phyloP scores from a whole-genome alignment of 106 monocot species.

The Acorus calamus region DNA sequence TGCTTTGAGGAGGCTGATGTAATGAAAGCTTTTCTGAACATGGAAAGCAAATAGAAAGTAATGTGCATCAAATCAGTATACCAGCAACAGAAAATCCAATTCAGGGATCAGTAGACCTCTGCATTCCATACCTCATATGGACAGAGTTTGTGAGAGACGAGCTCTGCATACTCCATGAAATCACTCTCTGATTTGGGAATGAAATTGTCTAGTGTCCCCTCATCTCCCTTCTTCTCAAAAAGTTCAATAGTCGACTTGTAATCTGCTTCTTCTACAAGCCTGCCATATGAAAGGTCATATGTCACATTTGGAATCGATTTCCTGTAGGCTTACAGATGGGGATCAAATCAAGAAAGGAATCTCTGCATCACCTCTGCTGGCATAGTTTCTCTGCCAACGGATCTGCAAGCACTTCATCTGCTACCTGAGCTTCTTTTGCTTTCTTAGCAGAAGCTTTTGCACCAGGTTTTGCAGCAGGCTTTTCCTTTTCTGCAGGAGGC shows the following conservation, averaged over 20 bases:
- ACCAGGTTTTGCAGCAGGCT: conserved; percentile 30
- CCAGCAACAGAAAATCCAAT: too few species aligned
- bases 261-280: conserved; percentile 97
- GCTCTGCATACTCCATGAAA: conserved; percentile 90
- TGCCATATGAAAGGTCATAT: conserved; percentile 8
- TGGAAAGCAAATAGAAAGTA: neutral
- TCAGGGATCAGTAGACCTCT: too few species aligned
- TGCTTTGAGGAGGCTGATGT: conserved; percentile 65
- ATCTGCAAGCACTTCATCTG: conserved; percentile 39
- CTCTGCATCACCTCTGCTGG: conserved; percentile 82
- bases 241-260: conserved; percentile 75
- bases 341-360: too few species aligned
- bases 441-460: conserved; percentile 5
- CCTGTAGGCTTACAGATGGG: too few species aligned
- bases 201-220: conserved; percentile 68
- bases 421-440: conserved; percentile 19
- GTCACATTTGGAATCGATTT: too few species aligned
- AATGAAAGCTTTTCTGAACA: conserved; percentile 93
- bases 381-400: conserved; percentile 82
- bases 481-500: conserved; percentile 16
- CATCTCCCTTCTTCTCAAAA: conserved; percentile 60
- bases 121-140: conserved; percentile 91
- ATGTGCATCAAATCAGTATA: neutral
- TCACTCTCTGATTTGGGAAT: conserved; percentile 93
- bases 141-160: conserved; percentile 68